Percentiles rank a stretch among this genome's conserved stretches.
Conservation (phyloP, 768 basidiomycete species). For the Kwoniella botswanensis region DNA sequence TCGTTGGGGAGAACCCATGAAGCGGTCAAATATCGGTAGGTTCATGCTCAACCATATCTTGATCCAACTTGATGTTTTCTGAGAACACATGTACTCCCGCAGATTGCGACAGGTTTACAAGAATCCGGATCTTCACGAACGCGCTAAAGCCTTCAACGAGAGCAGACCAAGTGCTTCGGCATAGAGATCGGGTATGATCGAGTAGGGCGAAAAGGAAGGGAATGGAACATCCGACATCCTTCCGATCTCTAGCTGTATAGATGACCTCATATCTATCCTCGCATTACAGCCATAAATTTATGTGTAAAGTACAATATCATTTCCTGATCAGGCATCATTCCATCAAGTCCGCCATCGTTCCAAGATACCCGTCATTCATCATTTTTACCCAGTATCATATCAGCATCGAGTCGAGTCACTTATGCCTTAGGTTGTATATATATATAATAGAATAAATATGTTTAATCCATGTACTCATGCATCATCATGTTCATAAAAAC, state of each 20-base stretch:
- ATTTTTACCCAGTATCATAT: not conserved
- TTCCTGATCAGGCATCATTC: not conserved
- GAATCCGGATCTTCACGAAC: too few species aligned
- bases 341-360: not conserved
- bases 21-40: constrained; percentile 3
- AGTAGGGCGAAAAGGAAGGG: too few species aligned
- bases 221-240: too few species aligned
- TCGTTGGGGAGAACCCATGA: not conserved
- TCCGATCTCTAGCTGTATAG: too few species aligned
- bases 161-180: too few species aligned
- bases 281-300: too few species aligned
- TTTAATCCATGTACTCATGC: not conserved
- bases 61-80: too few species aligned
- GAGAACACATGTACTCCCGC: too few species aligned
- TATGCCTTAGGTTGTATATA: not conserved
- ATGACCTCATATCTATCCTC: too few species aligned
- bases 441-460: not conserved
- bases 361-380: not conserved
- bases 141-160: too few species aligned
- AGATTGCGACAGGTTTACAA: too few species aligned
- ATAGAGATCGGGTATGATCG: too few species aligned
- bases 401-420: not conserved
- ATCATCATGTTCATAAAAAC: not conserved
- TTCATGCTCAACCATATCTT: not conserved
- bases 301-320: not conserved